Conservation (phyloP, 2,329 filamentous ascomycete genomes). For the Microdochium trichocladiopsis region DNA sequence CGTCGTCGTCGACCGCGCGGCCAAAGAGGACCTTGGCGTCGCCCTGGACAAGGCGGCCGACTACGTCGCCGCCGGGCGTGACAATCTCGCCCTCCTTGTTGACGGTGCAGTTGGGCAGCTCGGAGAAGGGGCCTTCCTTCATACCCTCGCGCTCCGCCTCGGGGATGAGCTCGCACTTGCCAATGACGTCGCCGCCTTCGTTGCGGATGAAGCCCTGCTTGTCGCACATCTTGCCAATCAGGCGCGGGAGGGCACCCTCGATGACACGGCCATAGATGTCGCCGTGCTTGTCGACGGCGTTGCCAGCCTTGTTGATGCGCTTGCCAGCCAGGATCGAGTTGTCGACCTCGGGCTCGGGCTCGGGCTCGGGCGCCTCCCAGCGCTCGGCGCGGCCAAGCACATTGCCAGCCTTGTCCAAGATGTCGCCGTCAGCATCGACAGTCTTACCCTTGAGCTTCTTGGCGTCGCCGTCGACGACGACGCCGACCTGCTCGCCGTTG, state of each 20-base stretch:
- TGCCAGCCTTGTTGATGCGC: slow-evolving; percentile 64
- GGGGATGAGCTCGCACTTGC: slow-evolving; percentile 59
- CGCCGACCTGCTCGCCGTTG: slow-evolving; percentile 49
- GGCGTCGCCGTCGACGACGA: slow-evolving; percentile 55
- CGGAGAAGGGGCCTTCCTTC: slow-evolving; percentile 63
- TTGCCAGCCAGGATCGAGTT: slow-evolving; percentile 61
- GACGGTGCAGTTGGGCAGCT: slow-evolving; percentile 57
- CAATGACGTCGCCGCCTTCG: slow-evolving; percentile 65
- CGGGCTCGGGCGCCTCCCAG: slow-evolving; percentile 46
- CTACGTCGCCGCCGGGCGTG: slow-evolving; percentile 59
- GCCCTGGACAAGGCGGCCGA: slow-evolving; percentile 65
- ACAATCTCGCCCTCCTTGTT: slow-evolving; percentile 64
- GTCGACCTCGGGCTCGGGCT: slow-evolving; percentile 45
- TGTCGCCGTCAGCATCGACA: slow-evolving; percentile 63
- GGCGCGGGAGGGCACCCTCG: slow-evolving; percentile 56
- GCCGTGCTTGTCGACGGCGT: slow-evolving; percentile 47
- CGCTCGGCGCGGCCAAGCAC: slow-evolving; percentile 60
- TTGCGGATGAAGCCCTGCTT: slow-evolving; percentile 66
- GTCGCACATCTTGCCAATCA: slow-evolving; percentile 64
- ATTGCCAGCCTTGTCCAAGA: slow-evolving; percentile 62
- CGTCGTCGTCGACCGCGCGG: slow-evolving; percentile 71
- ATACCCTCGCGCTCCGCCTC: slow-evolving; percentile 56
- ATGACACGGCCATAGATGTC: slow-evolving; percentile 57
- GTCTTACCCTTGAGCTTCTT: slow-evolving; percentile 57
- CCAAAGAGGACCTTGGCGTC: slow-evolving; percentile 68